Evolutionary conservation across 768 basidiomycete species (phyloP).

Genomic region (Amanita rubescens): DNA sequence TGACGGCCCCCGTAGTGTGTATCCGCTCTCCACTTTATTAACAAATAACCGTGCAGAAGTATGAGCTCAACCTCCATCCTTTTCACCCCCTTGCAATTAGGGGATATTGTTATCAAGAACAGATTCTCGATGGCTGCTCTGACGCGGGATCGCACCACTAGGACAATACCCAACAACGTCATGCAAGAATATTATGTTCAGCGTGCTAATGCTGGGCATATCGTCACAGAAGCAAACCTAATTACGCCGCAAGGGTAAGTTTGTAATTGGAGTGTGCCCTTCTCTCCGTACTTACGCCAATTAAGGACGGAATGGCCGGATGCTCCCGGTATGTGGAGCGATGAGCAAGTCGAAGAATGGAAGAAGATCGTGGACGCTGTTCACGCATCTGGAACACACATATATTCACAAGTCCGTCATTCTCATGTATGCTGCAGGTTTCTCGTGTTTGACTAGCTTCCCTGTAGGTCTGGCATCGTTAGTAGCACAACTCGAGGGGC

Average conservation of each 20-base stretch:
- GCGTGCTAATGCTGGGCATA: conserved; percentile 34
- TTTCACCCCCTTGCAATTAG: conserved; percentile 27
- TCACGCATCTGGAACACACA: conserved; percentile 35
- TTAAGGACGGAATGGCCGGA: conserved; percentile 35
- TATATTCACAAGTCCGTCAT: conserved; percentile 45
- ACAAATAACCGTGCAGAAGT: not conserved
- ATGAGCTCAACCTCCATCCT: conserved; percentile 11
- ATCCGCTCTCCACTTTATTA: not conserved
- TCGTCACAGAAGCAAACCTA: conserved; percentile 33
- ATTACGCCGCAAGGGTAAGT: conserved; percentile 35
- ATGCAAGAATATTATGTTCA: conserved; percentile 36
- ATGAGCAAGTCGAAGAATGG: conserved; percentile 37
- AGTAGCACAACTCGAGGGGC: conserved; percentile 1
- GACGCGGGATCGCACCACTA: conserved; percentile 31
- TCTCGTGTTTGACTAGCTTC: too few species aligned
- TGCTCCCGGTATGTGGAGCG: conserved; percentile 41
- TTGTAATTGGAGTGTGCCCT: not conserved
- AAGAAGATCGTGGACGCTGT: conserved; percentile 39
- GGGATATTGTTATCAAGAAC: conserved; percentile 28
- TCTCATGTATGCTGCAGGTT: too few species aligned
- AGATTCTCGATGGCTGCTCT: conserved; percentile 33
- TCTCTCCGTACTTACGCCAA: not conserved
- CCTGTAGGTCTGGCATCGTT: conserved; percentile 36
- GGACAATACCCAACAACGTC: conserved; percentile 28
- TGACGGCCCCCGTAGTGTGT: too few species aligned